These are phyloP conservation scores for Cucurbita pepo DNA, from an alignment of 306 rosid species.

Conservation along the genomic window DNA sequence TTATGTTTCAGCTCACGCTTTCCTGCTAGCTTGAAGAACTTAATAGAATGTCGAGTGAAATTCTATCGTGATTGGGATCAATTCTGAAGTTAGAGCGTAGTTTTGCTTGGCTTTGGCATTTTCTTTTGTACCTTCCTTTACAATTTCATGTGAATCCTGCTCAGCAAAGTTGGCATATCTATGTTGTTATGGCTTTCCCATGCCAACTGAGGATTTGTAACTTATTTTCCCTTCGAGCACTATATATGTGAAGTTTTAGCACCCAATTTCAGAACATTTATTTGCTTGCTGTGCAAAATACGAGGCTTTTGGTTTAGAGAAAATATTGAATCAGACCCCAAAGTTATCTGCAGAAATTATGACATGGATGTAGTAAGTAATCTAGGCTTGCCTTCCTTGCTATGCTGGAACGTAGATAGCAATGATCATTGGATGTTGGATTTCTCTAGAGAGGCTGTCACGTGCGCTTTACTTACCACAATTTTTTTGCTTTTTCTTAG, in stretches of 20 bases:
- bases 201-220: neutral
- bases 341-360: neutral
- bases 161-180: neutral
- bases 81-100: neutral
- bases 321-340: neutral
- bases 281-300: neutral
- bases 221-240: neutral
- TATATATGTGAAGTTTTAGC: neutral
- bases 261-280: neutral
- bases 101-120: neutral
- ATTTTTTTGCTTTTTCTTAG: neutral
- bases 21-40: neutral
- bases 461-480: neutral
- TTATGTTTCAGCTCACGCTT: neutral
- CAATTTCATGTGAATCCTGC: neutral
- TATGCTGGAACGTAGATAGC: neutral
- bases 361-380: neutral
- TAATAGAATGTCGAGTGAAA: neutral
- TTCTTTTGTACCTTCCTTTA: neutral
- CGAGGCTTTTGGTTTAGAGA: neutral
- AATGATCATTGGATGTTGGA: neutral
- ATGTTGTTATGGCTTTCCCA: neutral
- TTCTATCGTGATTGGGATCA: neutral
- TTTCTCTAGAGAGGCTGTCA: neutral
- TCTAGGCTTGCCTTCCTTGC: neutral